These are phyloP conservation scores for Closterium sp. DNA, from an alignment of 139 green algal species.

Conservation along the genomic window DNA sequence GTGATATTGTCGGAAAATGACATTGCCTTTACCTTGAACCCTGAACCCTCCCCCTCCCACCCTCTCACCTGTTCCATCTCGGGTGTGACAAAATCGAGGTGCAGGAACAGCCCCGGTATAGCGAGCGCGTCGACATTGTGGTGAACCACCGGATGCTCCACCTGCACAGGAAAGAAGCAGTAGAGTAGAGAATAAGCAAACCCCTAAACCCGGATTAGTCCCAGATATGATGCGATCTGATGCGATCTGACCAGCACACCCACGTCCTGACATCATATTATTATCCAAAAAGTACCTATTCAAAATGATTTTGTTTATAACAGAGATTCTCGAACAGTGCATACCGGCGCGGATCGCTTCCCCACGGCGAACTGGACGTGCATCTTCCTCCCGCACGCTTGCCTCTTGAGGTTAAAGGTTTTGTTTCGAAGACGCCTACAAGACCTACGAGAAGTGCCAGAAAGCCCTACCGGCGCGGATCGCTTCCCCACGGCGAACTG, in stretches of 20 bases:
- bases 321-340: too few relatives aligned
- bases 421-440: too few relatives aligned
- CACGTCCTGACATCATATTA: too few relatives aligned
- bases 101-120: constrained; percentile 46
- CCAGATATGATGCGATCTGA: neutral
- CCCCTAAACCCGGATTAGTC: neutral
- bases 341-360: neutral
- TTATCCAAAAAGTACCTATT: too few relatives aligned
- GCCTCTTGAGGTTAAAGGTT: too few relatives aligned
- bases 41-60: neutral
- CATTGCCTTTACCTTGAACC: neutral
- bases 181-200: neutral
- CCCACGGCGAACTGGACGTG: neutral
- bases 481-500: neutral
- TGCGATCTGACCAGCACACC: neutral
- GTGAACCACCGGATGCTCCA: constrained; percentile 12
- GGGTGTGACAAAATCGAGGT: constrained; percentile 50
- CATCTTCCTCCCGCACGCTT: neutral
- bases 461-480: neutral
- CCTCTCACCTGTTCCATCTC: constrained; percentile 44
- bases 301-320: too few relatives aligned
- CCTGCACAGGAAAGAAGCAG: neutral
- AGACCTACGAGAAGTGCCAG: too few relatives aligned
- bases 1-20: neutral
- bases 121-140: constrained; percentile 14